Evolutionary conservation across 1,284 basidiomycete species (phyloP).

Genomic region (Vanrija humicola): DNA sequence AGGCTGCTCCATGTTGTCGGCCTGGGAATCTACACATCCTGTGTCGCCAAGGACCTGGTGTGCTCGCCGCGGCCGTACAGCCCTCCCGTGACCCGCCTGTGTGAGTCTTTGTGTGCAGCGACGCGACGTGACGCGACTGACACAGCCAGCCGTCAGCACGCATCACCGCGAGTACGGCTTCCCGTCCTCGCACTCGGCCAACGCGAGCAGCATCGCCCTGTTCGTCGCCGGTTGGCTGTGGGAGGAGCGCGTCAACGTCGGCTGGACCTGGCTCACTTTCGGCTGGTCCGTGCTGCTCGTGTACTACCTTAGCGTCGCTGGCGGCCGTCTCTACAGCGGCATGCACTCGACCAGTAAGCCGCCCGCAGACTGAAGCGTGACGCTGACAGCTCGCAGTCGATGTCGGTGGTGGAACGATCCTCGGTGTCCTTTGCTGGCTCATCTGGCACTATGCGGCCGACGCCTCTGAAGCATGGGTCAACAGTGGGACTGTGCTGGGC

Average conservation of each 20-base stretch:
- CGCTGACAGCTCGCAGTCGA: slow-evolving; percentile 54
- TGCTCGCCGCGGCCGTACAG: slow-evolving; percentile 88
- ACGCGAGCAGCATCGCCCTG: slow-evolving; percentile 80
- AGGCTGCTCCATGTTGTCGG: slow-evolving; percentile 71
- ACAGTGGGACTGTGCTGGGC: slow-evolving; percentile 59
- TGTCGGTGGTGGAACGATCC: slow-evolving; percentile 61
- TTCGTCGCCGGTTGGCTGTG: slow-evolving; percentile 54
- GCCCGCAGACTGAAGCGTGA: not conserved
- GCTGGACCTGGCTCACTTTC: slow-evolving; percentile 6
- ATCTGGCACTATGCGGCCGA: slow-evolving; percentile 50
- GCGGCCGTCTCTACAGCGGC: slow-evolving; percentile 82
- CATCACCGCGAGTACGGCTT: slow-evolving; percentile 71
- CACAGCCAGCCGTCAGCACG: slow-evolving; percentile 64
- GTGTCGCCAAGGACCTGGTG: slow-evolving; percentile 80
- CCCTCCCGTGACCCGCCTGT: slow-evolving; percentile 80
- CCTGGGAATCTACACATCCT: slow-evolving; percentile 76
- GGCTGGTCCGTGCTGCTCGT: slow-evolving; percentile 53
- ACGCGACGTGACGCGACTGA: not conserved
- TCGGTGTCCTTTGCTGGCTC: slow-evolving; percentile 67
- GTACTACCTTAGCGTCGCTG: slow-evolving; percentile 75
- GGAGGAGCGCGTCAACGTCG: slow-evolving; percentile 20
- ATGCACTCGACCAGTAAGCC: slow-evolving; percentile 65
- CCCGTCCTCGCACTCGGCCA: slow-evolving; percentile 93
- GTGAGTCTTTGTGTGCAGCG: slow-evolving; percentile 22
- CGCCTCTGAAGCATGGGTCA: slow-evolving; percentile 47